Evolutionary conservation across 2,329 filamentous ascomycete species (phyloP).

Genomic region (Claviceps humidiphila): DNA sequence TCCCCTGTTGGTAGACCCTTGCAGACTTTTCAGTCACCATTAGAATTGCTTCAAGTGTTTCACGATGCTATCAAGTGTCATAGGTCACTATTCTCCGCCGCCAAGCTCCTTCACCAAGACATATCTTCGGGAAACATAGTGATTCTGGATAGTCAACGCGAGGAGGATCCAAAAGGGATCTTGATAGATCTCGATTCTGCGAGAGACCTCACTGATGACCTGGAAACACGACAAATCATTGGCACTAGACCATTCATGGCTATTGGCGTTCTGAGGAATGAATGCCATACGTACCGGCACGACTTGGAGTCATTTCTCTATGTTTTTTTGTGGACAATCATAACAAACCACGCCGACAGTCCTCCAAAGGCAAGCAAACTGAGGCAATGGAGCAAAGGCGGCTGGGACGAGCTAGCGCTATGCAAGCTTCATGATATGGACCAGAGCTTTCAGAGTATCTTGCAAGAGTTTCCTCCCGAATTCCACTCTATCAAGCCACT

Average conservation of each 20-base stretch:
- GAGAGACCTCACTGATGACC: conserved; percentile 4
- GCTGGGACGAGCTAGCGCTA: conserved; percentile 5
- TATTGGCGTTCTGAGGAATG: conserved; percentile 9
- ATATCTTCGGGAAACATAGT: conserved; percentile 11
- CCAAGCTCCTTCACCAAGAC: conserved; percentile 8
- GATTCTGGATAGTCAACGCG: conserved; percentile 2
- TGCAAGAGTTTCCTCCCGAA: conserved; percentile 10
- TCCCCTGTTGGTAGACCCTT: conserved; percentile 11
- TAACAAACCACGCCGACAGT: conserved; percentile 3
- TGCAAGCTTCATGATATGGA: conserved; percentile 5
- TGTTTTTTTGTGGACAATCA: conserved; percentile 8
- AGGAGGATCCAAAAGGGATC: conserved; percentile 4
- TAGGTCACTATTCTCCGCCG: conserved; percentile 7
- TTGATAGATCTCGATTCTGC: conserved; percentile 12
- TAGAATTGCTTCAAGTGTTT: conserved; percentile 9
- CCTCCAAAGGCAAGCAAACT: conserved; percentile 8
- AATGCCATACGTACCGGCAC: conserved; percentile 12
- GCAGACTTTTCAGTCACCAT: conserved; percentile 7
- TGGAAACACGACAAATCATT: conserved; percentile 2
- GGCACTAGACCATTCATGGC: conserved; percentile 14
- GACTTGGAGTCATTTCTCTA: conserved; percentile 18
- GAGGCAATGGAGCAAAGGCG: conserved; percentile 6
- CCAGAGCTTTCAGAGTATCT: conserved; percentile 7
- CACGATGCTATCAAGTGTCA: conserved; percentile 12
- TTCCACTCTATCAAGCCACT: conserved; percentile 9